Base-by-base conservation (phyloP, 2,329 filamentous ascomycete species). In the Mycocentrospora acerina region DNA sequence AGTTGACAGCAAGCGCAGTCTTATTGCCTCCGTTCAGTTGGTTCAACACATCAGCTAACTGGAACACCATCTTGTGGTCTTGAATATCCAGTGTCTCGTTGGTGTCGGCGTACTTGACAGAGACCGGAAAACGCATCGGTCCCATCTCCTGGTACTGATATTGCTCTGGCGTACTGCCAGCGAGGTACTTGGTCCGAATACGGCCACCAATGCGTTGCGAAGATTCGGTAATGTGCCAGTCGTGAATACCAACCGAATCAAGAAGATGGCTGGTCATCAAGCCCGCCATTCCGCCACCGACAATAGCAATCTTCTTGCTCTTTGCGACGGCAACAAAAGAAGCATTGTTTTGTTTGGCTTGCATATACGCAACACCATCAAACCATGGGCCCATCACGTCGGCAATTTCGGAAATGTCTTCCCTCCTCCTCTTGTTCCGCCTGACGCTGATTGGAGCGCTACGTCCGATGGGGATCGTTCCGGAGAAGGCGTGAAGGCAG, bases 81-180 rank as follows among this genome's bases (percentile, higher is more conserved):
- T 76, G 74, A 46, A 85, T 80, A 42, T 80, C 74, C 3, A 76
- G 51, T 0, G 77, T 82, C 51, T 78, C 71, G 46, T 81, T 80
- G n/a, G 73, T 71, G 18, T 70, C 69, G 2, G 72, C 58, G 46
- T 78, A 73, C 2, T 59, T 68, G 12, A 72, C 63, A 2, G 71
- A 73, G 12, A 77, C 70, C 0, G 82, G 82, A 48, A 85, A 80
- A 2, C 81, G 70, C 81, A 85, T 85, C 0, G 81, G 79, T 0
- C 82, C 82, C 78, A 77, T 76, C 56, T 85, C 82, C 52, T 85
- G 81, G 58, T 86, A 85, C 14, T 81, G 80, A 53, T 85, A 85
- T 44, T 84, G 73, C 14, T 77, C 75, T 0, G 80, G 78, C 0
- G 71, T 74, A 4, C 75, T 78, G 4, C 75, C 78, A 3, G 75